Base-by-base conservation (phyloP, 495 filamentous ascomycete genomes). In the Podospora comata region DNA sequence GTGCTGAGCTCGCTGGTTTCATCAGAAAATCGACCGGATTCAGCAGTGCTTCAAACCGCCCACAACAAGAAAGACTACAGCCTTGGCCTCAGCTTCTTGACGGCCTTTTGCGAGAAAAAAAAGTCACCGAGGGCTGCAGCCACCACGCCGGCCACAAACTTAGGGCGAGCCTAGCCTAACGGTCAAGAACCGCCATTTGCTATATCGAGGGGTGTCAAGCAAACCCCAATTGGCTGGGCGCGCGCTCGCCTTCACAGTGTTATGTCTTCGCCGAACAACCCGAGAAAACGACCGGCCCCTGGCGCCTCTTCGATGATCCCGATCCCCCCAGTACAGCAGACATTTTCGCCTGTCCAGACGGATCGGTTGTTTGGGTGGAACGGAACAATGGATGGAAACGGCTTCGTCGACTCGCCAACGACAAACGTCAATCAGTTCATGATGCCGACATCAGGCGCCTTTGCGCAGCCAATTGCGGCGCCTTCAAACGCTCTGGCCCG, bases 221-320 rank as follows among this genome's bases (percentile, higher is more conserved):
- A 66, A 57, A 23, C 64, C 28, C 48, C 70, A 53, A 55, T 18
- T 23, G 23, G 65, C 60, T 55, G 44, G 32, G 66, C 73, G 48
- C 68, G 77, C 79, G 76, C 74, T 76, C 65, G 70, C 70, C 70
- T 48, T 48, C 56, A 63, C 61, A 65, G 78, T 69, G 75, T 73
- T 74, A 83, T 83, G 81, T 78, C 84, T 76, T 74, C 78, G 60
- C 79, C 83, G 30, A 87, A 63, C 61, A 63, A 86, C 67, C 72
- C 85, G 61, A 85, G 90, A 79, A 94, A 94, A 80, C 84, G 92
- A 77, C 84, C 91, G 68, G 90, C 91, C 34, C 89, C 91, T 58
- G 92, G 91, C 72, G 78, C 89, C 54, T 83, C 85, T 2, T 88
- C 90, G 5, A 81, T 84, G 60, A 76, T 82, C 23, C 82, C 86